Evolutionary conservation across 2,329 filamentous ascomycete species (phyloP), one percentile per base, ranked within the genome.

Genomic region (Trichoderma sp.): DNA sequence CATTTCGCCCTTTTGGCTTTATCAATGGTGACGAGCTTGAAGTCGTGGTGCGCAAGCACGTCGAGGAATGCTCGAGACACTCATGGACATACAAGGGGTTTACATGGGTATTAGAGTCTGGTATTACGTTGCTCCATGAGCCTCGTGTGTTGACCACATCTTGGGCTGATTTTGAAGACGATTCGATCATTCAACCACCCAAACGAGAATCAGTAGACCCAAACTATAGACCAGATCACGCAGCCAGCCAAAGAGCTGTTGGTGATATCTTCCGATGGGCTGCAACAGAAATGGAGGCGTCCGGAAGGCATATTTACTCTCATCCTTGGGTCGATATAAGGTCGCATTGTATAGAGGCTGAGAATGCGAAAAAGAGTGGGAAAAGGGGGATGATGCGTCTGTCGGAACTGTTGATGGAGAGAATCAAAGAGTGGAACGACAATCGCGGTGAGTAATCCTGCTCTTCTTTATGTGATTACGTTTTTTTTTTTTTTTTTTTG

Each of bases 251-350:
- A 57, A 52, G 33, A 31, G 65, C 65, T n/a, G 47, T 52, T 16
- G 65, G 65, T 13, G 65, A 68, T 27, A 61, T 61, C 7, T 68
- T 68, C 33, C 57, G 56, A 35, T 68, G 57, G 56, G 31, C 65
- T 27, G 43, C 65, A 7, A 68, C 65, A 6, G 65, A 68, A 21
- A 68, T 68, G 57, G 65, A 68, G 11, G 19, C 35, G 3, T 3
- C 43, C 24, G 65, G 65, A 3, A 68, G 24, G 24, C 43, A 61
- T n/a, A 68, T 68, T 13, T 68, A 68, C 56, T 19, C 56, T 5
- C 65, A 68, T 13, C 21, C 65, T 37, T 68, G 65, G 65, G 65
- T 68, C 37, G 27, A 66, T 24, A 31, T 58, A 5, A 31, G 33
- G 0, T 57, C 21, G 5, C 63, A 66, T 29, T 43, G 58, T 6